These are phyloP conservation scores for Salix caprea DNA, from an alignment of 345 rosid genomes.

Conservation along the genomic window DNA sequence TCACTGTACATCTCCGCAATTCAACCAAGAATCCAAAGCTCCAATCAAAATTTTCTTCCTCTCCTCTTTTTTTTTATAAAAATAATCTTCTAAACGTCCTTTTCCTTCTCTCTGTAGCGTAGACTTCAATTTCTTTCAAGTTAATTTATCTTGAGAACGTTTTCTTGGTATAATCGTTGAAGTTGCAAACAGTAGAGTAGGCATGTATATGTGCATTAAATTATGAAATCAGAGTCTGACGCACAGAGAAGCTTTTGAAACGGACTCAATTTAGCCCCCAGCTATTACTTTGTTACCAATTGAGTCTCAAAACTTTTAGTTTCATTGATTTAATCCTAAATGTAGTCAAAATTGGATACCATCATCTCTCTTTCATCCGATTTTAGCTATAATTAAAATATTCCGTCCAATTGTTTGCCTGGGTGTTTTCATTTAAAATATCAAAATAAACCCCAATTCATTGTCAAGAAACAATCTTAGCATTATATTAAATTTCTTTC, in stretches of 20 bases:
- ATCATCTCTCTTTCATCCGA: no score
- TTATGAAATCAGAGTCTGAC: slow-evolving; percentile 7
- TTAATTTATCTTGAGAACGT: not conserved
- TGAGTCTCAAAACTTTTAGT: no score
- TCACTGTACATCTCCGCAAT: slow-evolving; percentile 33
- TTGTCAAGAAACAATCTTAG: no score
- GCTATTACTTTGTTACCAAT: no score
- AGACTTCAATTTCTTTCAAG: not conserved
- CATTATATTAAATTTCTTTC: no score
- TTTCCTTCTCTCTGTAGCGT: not conserved
- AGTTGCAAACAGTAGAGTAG: not conserved
- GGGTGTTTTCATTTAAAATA: no score
- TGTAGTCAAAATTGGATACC: no score
- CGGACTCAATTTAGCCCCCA: no score
- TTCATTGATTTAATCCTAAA: no score
- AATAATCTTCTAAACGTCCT: not conserved
- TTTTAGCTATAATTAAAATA: no score
- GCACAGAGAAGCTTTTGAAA: not conserved
- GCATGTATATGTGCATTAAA: slow-evolving; percentile 5
- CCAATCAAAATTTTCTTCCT: not conserved
- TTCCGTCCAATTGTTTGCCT: no score
- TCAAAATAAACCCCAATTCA: no score
- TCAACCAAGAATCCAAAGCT: slow-evolving; percentile 43
- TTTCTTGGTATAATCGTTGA: not conserved
- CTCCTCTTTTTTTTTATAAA: not conserved